Evolutionary conservation across 345 rosid species (phyloP).

Genomic region (Turnera subulata): DNA sequence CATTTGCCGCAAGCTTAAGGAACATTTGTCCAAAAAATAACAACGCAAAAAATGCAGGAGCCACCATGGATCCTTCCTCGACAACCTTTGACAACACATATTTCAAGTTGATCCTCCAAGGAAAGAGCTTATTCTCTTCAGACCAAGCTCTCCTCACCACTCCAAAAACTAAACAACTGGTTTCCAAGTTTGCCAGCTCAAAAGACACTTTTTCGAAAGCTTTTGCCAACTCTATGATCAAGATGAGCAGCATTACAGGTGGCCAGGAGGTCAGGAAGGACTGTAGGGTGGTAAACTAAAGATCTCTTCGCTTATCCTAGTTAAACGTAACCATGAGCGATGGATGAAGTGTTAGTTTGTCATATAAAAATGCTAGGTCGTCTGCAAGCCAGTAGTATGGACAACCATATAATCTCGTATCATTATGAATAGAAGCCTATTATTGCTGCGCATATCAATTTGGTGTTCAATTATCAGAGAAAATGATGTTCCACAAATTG

Average conservation of each 20-base stretch:
- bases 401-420: no score
- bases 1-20: slow-evolving; percentile 37
- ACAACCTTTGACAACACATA: slow-evolving; percentile 45
- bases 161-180: slow-evolving; percentile 29
- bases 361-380: no score
- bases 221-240: slow-evolving; percentile 39
- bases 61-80: slow-evolving; percentile 39
- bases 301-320: slow-evolving; percentile 6
- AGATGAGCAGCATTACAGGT: slow-evolving; percentile 46
- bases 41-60: slow-evolving; percentile 33
- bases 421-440: no score
- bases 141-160: slow-evolving; percentile 40
- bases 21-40: slow-evolving; percentile 28
- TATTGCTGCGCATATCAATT: no score
- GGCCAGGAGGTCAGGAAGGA: slow-evolving; percentile 49
- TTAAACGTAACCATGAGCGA: slow-evolving; percentile 4
- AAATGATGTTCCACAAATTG: no score
- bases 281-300: slow-evolving; percentile 40
- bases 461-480: no score
- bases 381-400: no score
- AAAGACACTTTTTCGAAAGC: slow-evolving; percentile 27
- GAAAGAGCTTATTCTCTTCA: slow-evolving; percentile 36
- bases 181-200: slow-evolving; percentile 35
- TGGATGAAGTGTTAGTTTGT: neutral
- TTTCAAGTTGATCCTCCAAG: slow-evolving; percentile 39